Conservation (phyloP, 2,329 filamentous ascomycete genomes). For the Apiospora kogelbergensis region DNA sequence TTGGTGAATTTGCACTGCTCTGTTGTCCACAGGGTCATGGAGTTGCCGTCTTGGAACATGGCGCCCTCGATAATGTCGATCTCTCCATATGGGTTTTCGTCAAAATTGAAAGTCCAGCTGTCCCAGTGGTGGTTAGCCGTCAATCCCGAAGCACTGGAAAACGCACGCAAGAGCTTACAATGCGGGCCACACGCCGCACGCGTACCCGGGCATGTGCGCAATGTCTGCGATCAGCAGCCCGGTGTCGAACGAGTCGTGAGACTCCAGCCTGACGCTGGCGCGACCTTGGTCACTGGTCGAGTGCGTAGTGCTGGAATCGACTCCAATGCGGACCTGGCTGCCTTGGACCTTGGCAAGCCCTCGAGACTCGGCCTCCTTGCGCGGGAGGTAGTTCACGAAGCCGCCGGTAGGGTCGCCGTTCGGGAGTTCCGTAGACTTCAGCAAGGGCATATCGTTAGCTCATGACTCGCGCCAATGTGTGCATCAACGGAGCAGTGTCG, state of each 20-base stretch:
- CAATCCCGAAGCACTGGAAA: accelerated
- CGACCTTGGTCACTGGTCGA: background rate
- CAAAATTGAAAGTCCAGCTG: slow-evolving; percentile 62
- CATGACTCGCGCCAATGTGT: background rate
- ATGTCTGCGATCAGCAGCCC: slow-evolving; percentile 75
- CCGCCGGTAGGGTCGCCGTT: background rate
- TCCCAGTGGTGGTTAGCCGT: background rate
- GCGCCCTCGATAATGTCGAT: slow-evolving; percentile 63
- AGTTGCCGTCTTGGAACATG: slow-evolving; percentile 55
- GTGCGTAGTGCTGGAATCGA: background rate
- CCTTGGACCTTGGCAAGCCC: background rate
- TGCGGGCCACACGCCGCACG: slow-evolving; percentile 75
- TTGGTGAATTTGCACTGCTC: slow-evolving; percentile 56
- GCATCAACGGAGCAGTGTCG: background rate
- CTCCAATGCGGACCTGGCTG: background rate
- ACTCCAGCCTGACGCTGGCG: background rate
- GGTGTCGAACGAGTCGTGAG: slow-evolving; percentile 50
- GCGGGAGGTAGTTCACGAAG: background rate
- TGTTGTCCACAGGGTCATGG: slow-evolving; percentile 60
- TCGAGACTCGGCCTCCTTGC: background rate
- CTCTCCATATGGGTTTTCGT: slow-evolving; percentile 69
- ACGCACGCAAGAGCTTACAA: slow-evolving; percentile 35
- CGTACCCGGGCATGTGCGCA: slow-evolving; percentile 65
- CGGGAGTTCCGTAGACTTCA: background rate
- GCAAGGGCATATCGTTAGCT: background rate